These are phyloP conservation scores for Ceratobasidium sp. DNA, from an alignment of 1,284 basidiomycete genomes.

Conservation along the genomic window DNA sequence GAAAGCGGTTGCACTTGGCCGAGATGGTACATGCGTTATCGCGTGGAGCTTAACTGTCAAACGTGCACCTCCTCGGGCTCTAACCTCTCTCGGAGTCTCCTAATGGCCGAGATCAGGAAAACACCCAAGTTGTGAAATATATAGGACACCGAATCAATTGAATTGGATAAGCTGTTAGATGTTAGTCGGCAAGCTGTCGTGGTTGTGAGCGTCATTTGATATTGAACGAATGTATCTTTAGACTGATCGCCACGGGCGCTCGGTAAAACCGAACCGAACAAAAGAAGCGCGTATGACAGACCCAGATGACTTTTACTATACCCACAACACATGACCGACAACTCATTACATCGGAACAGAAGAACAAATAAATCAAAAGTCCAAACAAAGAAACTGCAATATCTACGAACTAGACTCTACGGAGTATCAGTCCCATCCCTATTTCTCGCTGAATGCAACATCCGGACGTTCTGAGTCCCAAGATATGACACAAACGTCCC, in stretches of 20 bases:
- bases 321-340: background rate
- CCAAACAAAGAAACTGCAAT: background rate
- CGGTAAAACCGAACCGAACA: background rate
- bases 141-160: background rate
- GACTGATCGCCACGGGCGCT: background rate
- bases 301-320: background rate
- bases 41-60: too few relatives aligned
- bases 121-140: background rate
- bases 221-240: background rate
- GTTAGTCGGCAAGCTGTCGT: background rate
- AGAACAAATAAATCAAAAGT: slow-evolving; percentile 1
- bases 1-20: background rate
- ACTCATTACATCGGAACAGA: background rate
- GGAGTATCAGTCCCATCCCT: slow-evolving; percentile 21
- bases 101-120: background rate
- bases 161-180: background rate
- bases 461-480: slow-evolving; percentile 23
- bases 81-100: background rate
- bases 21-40: background rate
- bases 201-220: background rate
- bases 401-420: background rate
- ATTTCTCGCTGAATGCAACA: slow-evolving; percentile 19
- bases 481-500: slow-evolving; percentile 37
- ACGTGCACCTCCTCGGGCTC: background rate
- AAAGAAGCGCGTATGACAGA: background rate